Percentiles rank a stretch among this genome's conserved stretches.
Conservation (phyloP, 2,329 filamentous ascomycete species). For the Ascosphaera apis region DNA sequence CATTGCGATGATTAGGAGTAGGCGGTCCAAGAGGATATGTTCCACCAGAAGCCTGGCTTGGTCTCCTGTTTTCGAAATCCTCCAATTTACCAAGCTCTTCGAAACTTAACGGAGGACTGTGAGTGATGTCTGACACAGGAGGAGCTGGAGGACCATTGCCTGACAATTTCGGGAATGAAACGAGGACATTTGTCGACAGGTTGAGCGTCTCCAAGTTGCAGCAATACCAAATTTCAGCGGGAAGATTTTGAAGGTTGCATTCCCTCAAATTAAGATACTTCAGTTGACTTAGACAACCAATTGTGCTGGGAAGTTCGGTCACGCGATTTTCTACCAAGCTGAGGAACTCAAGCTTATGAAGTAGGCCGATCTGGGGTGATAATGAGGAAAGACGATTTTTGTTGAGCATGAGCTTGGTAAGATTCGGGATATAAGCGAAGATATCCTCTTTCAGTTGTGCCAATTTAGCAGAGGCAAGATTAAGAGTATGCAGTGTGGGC, state of each 20-base stretch:
- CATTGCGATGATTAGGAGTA: conserved; percentile 39
- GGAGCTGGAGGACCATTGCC: conserved; percentile 42
- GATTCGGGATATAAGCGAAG: conserved; percentile 65
- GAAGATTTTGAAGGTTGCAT: conserved; percentile 77
- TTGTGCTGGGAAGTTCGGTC: conserved; percentile 60
- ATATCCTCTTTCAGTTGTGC: conserved; percentile 68
- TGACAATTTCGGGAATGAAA: conserved; percentile 67
- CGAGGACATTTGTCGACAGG: conserved; percentile 80
- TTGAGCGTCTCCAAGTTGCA: conserved; percentile 78
- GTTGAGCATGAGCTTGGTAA: conserved; percentile 74
- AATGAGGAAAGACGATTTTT: conserved; percentile 90
- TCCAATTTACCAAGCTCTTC: conserved; percentile 53
- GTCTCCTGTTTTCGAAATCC: conserved; percentile 42
- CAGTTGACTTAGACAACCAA: conserved; percentile 69
- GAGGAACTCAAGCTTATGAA: conserved; percentile 68
- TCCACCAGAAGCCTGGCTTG: conserved; percentile 63
- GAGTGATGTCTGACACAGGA: conserved; percentile 12
- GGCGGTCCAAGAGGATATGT: conserved; percentile 52
- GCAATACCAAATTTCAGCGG: conserved; percentile 90
- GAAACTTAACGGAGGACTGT: conserved; percentile 34
- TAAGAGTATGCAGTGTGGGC: conserved; percentile 63
- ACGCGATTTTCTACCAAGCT: conserved; percentile 86
- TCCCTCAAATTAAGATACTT: conserved; percentile 70
- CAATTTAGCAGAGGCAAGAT: conserved; percentile 75
- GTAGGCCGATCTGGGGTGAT: conserved; percentile 60